Conservation (phyloP, 768 basidiomycete species). For the Cyathus striatus region DNA sequence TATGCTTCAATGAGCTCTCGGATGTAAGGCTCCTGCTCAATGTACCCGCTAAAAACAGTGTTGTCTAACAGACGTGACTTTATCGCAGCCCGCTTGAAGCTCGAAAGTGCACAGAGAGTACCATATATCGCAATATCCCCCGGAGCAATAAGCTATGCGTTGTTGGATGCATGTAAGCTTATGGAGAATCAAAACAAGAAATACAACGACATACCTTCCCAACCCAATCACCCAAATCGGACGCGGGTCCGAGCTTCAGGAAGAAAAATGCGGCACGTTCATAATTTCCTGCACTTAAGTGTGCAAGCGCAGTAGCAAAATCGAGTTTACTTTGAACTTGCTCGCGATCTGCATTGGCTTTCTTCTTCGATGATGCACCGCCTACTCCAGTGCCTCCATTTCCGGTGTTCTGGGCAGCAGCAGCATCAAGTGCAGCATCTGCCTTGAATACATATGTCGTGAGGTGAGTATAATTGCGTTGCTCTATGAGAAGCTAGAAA, state of each 20-base stretch:
- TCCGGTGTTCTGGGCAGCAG: slow-evolving; percentile 11
- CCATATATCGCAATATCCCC: slow-evolving; percentile 87
- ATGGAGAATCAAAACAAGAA: not conserved
- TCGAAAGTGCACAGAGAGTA: slow-evolving; percentile 79
- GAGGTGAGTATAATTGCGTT: slow-evolving; percentile 80
- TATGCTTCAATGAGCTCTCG: slow-evolving; percentile 85
- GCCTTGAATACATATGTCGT: slow-evolving; percentile 95
- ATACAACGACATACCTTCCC: slow-evolving; percentile 51
- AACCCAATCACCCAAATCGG: slow-evolving; percentile 73
- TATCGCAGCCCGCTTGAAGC: slow-evolving; percentile 64
- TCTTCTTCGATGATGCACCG: slow-evolving; percentile 32
- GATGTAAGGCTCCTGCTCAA: slow-evolving; percentile 84
- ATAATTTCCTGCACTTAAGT: slow-evolving; percentile 67
- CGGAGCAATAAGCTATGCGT: slow-evolving; percentile 61
- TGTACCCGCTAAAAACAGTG: slow-evolving; percentile 63
- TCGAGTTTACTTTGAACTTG: slow-evolving; percentile 75
- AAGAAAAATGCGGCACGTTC: slow-evolving; percentile 78
- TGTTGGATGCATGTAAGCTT: not conserved
- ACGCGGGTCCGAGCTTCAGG: slow-evolving; percentile 58
- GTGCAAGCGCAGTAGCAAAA: slow-evolving; percentile 73
- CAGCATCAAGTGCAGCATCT: slow-evolving; percentile 81
- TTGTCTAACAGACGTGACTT: slow-evolving; percentile 66
- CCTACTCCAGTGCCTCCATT: slow-evolving; percentile 10
- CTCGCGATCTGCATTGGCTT: slow-evolving; percentile 54
- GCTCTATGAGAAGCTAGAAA: slow-evolving; percentile 74